Conservation (phyloP, 2,329 filamentous ascomycete species). For the Alternaria brassicae region DNA sequence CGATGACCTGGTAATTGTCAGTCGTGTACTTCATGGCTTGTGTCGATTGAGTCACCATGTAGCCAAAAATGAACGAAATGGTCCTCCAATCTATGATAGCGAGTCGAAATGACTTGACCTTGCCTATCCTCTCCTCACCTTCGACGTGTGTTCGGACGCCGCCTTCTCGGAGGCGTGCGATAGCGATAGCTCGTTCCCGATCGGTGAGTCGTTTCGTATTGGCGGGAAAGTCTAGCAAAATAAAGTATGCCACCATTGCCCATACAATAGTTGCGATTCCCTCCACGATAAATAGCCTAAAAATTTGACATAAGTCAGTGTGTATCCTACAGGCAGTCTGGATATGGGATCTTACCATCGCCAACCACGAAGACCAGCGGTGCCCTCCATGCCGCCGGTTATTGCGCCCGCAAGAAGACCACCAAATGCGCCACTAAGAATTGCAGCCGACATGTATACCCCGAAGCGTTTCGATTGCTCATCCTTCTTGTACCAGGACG, state of each 20-base stretch:
- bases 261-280: slow-evolving; percentile 54
- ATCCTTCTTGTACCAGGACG: slow-evolving; percentile 55
- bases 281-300: slow-evolving; percentile 54
- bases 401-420: slow-evolving; percentile 54
- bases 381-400: slow-evolving; percentile 56
- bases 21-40: slow-evolving; percentile 21
- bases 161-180: slow-evolving; percentile 55
- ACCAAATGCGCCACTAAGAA: slow-evolving; percentile 61
- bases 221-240: slow-evolving; percentile 60
- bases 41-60: slow-evolving; percentile 50
- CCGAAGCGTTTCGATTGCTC: slow-evolving; percentile 65
- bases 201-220: slow-evolving; percentile 54
- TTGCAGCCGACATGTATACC: slow-evolving; percentile 65
- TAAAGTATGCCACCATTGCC: slow-evolving; percentile 54
- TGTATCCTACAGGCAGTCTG: no score
- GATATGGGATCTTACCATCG: no score
- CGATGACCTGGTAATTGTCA: slow-evolving; percentile 45
- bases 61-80: slow-evolving; percentile 58
- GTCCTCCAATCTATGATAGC: slow-evolving; percentile 57
- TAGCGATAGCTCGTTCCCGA: slow-evolving; percentile 54
- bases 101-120: slow-evolving; percentile 49
- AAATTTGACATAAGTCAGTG: no score
- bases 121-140: slow-evolving; percentile 44
- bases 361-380: slow-evolving; percentile 57
- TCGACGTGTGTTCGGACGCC: slow-evolving; percentile 47